Percentiles rank a stretch among this genome's conserved stretches.
Evolutionary conservation across 345 rosid genomes (phyloP).

Genomic region (Firmiana major): DNA sequence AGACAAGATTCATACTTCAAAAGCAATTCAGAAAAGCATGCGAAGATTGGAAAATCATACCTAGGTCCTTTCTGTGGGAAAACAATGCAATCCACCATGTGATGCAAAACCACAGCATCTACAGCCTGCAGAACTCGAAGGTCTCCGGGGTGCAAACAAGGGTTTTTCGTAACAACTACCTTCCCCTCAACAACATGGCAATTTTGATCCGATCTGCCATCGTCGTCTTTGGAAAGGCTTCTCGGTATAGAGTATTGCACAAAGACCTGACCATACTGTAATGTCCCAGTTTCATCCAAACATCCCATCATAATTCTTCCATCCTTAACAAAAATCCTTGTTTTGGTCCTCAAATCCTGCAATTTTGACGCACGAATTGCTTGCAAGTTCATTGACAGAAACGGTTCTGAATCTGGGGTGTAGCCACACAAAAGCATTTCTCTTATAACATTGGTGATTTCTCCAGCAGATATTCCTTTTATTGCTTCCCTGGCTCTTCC

Average conservation of each 20-base stretch:
- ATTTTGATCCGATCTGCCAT: not conserved
- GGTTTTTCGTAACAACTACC: slow-evolving; percentile 48
- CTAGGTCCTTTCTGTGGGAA: slow-evolving; percentile 55
- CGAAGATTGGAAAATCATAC: slow-evolving; percentile 18
- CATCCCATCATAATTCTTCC: slow-evolving; percentile 95
- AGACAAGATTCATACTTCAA: not conserved
- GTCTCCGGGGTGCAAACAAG: slow-evolving; percentile 70
- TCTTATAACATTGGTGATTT: slow-evolving; percentile 54
- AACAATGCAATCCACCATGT: slow-evolving; percentile 31
- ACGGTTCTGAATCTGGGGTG: slow-evolving; percentile 69
- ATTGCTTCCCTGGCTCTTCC: slow-evolving; percentile 65
- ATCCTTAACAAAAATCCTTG: slow-evolving; percentile 50
- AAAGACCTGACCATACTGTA: slow-evolving; percentile 75
- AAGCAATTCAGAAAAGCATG: not conserved
- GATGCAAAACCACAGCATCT: slow-evolving; percentile 28
- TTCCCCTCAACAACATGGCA: slow-evolving; percentile 18
- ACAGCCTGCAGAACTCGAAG: slow-evolving; percentile 48
- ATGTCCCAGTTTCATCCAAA: slow-evolving; percentile 67
- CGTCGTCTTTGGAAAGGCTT: not conserved
- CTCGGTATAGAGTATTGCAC: slow-evolving; percentile 34
- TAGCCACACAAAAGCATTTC: slow-evolving; percentile 73
- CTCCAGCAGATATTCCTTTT: slow-evolving; percentile 71
- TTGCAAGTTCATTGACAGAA: slow-evolving; percentile 87
- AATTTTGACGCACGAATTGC: slow-evolving; percentile 73
- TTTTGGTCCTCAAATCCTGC: slow-evolving; percentile 56